Conservation (phyloP, 805 yeast genomes). For the Cyberlindnera nakhonratchasimensis region DNA sequence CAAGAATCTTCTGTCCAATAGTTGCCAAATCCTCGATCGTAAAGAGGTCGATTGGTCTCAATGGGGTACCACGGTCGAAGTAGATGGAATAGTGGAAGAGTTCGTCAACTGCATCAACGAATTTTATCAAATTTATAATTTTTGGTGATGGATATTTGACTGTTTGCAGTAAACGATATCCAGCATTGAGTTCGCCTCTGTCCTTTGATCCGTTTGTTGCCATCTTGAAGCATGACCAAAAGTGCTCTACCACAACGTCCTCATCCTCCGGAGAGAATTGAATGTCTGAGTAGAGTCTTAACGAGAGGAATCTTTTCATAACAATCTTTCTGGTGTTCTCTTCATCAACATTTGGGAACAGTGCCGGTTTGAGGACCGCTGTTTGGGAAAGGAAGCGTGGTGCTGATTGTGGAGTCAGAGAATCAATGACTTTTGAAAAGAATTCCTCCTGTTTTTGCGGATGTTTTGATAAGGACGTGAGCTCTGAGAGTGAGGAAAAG, state of each 20-base stretch:
- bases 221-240: conserved; percentile 41
- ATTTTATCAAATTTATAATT: conserved; percentile 16
- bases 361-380: conserved; percentile 8
- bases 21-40: conserved; percentile 33
- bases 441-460: conserved; percentile 8
- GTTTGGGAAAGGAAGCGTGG: conserved; percentile 8
- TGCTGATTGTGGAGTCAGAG: conserved; percentile 12
- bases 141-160: conserved; percentile 17
- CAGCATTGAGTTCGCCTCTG: conserved; percentile 39
- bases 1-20: conserved; percentile 44
- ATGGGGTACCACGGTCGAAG: conserved; percentile 33
- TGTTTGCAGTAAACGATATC: conserved; percentile 28
- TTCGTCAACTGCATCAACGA: conserved; percentile 28
- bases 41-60: conserved; percentile 38
- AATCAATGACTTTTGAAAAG: conserved; percentile 8
- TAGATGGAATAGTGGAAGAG: conserved; percentile 30
- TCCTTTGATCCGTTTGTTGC: conserved; percentile 40
- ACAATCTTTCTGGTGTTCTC: conserved; percentile 16
- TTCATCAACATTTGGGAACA: conserved; percentile 16
- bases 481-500: conserved; percentile 6
- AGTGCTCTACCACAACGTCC: conserved; percentile 28
- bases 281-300: conserved; percentile 29
- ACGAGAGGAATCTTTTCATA: conserved; percentile 28
- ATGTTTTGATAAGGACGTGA: conserved; percentile 9
- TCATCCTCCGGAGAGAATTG: conserved; percentile 13